Percentiles rank a stretch among this genome's conserved stretches.
phyloP scores from a whole-genome alignment of 345 rosid species.

The Adansonia digitata region DNA sequence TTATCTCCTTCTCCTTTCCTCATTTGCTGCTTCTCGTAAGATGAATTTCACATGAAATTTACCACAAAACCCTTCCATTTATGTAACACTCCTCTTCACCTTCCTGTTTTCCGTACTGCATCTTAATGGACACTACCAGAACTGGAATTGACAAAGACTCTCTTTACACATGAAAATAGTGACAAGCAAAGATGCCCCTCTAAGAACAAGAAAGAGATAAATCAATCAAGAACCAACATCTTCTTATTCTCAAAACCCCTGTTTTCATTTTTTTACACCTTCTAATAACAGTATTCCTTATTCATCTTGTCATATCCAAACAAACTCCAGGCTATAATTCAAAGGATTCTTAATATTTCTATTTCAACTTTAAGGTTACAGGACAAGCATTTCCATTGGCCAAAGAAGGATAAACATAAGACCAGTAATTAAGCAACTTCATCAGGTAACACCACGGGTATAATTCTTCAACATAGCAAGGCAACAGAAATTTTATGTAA shows the following conservation, averaged over 20 bases:
- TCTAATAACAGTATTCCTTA: background rate
- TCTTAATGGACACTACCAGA: background rate
- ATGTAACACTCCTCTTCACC: background rate
- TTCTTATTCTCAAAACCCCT: background rate
- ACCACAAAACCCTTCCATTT: background rate
- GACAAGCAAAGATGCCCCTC: background rate
- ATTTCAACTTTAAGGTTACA: background rate
- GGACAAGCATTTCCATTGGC: background rate
- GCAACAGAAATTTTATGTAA: background rate
- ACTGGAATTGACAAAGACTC: background rate
- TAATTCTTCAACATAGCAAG: background rate
- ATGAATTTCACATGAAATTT: background rate
- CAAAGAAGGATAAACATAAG: background rate
- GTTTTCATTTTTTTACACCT: background rate
- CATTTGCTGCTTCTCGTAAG: background rate
- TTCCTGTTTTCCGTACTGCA: background rate
- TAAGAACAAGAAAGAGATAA: background rate
- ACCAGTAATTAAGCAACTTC: background rate
- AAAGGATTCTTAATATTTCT: background rate
- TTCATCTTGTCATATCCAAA: background rate
- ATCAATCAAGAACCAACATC: background rate
- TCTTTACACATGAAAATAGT: background rate
- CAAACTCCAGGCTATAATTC: background rate
- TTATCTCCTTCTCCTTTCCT: background rate
- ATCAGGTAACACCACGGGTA: background rate